Conservation (phyloP, 208 protist species). For the Balamuthia mandrillaris region DNA sequence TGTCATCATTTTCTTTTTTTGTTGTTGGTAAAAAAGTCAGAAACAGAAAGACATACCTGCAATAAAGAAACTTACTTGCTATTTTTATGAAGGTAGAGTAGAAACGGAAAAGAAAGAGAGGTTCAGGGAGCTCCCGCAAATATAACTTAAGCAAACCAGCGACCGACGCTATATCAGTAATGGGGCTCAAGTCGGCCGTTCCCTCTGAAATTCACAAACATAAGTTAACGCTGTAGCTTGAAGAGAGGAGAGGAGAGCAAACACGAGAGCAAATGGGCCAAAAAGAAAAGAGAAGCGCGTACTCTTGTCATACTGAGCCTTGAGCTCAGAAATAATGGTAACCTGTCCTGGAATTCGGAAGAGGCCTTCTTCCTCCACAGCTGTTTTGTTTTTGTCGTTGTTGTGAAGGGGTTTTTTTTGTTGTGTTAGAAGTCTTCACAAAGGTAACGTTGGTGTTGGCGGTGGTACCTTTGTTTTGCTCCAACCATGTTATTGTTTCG, state of each 20-base stretch:
- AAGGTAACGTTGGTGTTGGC: not conserved
- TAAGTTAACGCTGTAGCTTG: not conserved
- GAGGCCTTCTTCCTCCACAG: not conserved
- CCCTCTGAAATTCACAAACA: not conserved
- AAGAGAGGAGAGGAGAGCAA: not conserved
- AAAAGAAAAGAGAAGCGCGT: not conserved
- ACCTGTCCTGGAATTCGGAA: not conserved
- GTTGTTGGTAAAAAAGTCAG: not conserved
- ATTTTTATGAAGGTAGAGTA: constrained; percentile 8
- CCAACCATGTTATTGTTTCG: not conserved
- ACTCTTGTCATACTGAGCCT: not conserved
- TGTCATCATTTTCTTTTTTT: not conserved
- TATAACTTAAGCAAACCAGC: not conserved
- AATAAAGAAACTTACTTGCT: not conserved
- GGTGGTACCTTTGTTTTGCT: not conserved
- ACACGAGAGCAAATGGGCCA: not conserved
- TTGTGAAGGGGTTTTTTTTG: not conserved
- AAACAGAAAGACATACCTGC: not conserved
- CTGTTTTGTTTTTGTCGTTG: not conserved
- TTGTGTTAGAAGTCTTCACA: not conserved
- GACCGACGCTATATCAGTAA: not conserved
- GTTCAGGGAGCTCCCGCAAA: not conserved
- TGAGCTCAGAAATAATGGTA: not conserved
- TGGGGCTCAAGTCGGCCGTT: not conserved
- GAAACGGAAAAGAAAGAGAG: constrained; percentile 1